These are phyloP conservation scores for Hanseniaspora clermontiae DNA, from an alignment of 805 yeast species.

Conservation along the genomic window DNA sequence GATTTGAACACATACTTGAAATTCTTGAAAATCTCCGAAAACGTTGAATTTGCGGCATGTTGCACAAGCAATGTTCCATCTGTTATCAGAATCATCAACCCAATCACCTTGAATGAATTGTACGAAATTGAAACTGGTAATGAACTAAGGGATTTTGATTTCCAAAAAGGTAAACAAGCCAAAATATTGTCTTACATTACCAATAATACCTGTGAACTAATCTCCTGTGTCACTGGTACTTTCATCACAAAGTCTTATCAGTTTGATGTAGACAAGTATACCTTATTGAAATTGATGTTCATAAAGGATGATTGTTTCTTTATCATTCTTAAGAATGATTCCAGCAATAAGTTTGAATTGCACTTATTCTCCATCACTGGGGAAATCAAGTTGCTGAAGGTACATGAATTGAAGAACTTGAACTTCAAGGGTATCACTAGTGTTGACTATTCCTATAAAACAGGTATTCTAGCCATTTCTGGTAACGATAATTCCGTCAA, in stretches of 20 bases:
- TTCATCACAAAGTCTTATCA: constrained; percentile 24
- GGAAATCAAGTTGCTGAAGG: constrained; percentile 27
- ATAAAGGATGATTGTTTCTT: constrained; percentile 29
- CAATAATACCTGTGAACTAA: constrained; percentile 35
- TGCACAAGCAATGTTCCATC: constrained; percentile 60
- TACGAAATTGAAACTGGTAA: constrained; percentile 42
- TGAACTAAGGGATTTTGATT: constrained; percentile 51
- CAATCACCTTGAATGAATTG: constrained; percentile 40
- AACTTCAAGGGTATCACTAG: constrained; percentile 45
- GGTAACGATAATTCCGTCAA: constrained; percentile 51
- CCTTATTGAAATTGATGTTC: constrained; percentile 29
- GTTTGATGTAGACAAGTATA: constrained; percentile 27
- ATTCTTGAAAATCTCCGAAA: constrained; percentile 42
- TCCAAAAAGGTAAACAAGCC: constrained; percentile 46
- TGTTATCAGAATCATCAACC: constrained; percentile 47
- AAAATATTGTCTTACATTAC: constrained; percentile 54
- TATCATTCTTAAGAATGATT: constrained; percentile 17
- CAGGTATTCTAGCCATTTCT: constrained; percentile 33
- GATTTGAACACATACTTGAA: constrained; percentile 47
- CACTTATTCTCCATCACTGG: constrained; percentile 10
- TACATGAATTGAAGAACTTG: constrained; percentile 30
- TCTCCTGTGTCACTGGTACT: constrained; percentile 32
- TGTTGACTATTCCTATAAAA: constrained; percentile 30
- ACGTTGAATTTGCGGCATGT: constrained; percentile 52
- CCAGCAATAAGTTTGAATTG: constrained; percentile 17